These are phyloP conservation scores for Triangularia setosa DNA, from an alignment of 2,329 filamentous ascomycete genomes.

Conservation along the genomic window DNA sequence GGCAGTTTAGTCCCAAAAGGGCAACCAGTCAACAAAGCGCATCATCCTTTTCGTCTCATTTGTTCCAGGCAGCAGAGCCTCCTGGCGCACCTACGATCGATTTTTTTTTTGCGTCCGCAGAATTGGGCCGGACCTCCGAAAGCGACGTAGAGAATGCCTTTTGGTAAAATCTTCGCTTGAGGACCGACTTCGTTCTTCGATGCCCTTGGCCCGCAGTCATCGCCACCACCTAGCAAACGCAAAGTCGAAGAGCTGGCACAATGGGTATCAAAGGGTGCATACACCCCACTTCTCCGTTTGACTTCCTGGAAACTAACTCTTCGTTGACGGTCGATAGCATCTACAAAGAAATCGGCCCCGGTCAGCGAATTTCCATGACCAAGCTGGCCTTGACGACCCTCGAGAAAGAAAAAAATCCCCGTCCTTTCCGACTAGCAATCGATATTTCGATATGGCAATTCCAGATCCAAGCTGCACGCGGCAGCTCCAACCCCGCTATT, in stretches of 20 bases:
- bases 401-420: slow-evolving; percentile 51
- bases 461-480: slow-evolving; percentile 75
- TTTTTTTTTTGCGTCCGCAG: background rate
- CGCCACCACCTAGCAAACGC: background rate
- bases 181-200: background rate
- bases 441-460: slow-evolving; percentile 98
- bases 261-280: slow-evolving; percentile 66
- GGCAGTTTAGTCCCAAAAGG: slow-evolving; percentile 22
- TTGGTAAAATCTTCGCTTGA: background rate
- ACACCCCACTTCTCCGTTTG: background rate
- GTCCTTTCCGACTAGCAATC: slow-evolving; percentile 81
- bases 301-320: slow-evolving; percentile 5
- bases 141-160: background rate
- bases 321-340: slow-evolving; percentile 55
- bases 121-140: background rate
- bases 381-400: slow-evolving; percentile 78
- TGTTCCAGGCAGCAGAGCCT: background rate
- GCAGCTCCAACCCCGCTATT: slow-evolving; percentile 84
- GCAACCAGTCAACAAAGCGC: slow-evolving; percentile 31
- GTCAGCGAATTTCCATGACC: slow-evolving; percentile 73
- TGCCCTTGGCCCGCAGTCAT: background rate
- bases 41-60: slow-evolving; percentile 1
- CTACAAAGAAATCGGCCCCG: slow-evolving; percentile 82
- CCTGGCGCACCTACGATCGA: background rate
- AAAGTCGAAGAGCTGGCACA: slow-evolving; percentile 11